phyloP scores from a whole-genome alignment of 169 alveolate genomes.

The Plasmodium vivax region DNA sequence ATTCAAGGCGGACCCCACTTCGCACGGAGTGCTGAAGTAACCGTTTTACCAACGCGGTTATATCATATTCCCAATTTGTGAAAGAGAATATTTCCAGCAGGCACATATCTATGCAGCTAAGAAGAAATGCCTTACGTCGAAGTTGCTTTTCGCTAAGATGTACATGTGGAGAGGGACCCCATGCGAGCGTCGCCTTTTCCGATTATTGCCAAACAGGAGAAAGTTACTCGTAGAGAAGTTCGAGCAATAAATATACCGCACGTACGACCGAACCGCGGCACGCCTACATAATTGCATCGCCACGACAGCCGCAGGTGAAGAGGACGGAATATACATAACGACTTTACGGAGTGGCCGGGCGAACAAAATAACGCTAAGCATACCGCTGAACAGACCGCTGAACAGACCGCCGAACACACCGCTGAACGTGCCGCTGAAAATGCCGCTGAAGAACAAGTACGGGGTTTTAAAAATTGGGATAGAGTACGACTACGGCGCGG shows the following conservation, averaged over 20 bases:
- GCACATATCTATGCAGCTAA: not conserved
- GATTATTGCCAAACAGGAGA: not conserved
- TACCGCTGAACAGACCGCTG: not conserved
- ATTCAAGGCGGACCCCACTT: not conserved
- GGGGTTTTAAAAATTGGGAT: conserved; percentile 55
- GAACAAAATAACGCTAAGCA: conserved; percentile 33
- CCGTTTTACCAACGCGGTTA: not conserved
- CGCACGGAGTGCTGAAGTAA: not conserved
- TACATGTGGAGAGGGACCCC: not conserved
- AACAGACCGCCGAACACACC: not conserved
- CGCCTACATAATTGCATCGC: not conserved
- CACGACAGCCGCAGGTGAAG: not conserved
- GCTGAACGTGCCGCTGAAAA: not conserved
- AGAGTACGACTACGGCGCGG: conserved; percentile 28
- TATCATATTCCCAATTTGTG: not conserved
- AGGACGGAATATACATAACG: not conserved
- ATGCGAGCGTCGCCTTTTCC: not conserved
- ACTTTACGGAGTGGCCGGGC: not conserved
- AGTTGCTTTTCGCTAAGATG: not conserved
- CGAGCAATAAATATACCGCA: not conserved
- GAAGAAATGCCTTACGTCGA: too few species aligned
- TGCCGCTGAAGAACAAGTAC: conserved; percentile 72
- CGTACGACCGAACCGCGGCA: not conserved
- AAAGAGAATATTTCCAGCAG: not conserved
- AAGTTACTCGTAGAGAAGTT: not conserved